Evolutionary conservation across 1,139 yeast genomes (phyloP), one percentile per base, ranked within the genome.

Genomic region (Trichomonascaceae sp.): DNA sequence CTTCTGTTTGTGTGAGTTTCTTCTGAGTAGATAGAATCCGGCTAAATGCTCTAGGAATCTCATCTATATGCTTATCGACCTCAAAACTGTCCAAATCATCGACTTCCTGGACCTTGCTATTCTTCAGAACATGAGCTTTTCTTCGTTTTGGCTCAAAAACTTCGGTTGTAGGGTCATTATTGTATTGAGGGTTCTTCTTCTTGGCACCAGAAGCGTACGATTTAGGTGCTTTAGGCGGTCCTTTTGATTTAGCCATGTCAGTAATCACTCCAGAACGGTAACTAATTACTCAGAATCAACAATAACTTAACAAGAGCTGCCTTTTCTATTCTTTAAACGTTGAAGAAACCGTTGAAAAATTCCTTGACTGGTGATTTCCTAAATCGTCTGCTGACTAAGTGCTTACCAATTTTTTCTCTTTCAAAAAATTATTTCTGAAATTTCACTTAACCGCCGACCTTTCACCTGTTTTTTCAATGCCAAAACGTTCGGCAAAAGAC

Each of bases 1-100:
- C 60, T 70, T 69, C 62, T 38, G 68, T 50, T n/a, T 66, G 62
- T 53, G 58, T 55, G 53, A 68, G 69, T 17, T 60, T 60, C 32
- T 67, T 13, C 5, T 36, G 41, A 13, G 15, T 36, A 9, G 41
- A 36, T 7, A 36, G 41, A 36, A 36, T 15, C 41, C 41, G 41
- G 17, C 41, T 36, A 17, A 36, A 36, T 2, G 15, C 41, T 13
- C 41, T 64, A 17, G 73, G 72, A 15, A 70, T 66, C 49, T 65
- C 70, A 38, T 68, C 72, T 5, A 58, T 63, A 10, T 56, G 57
- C 13, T 61, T 59, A 22, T 55, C 58, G 12, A 54, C 57, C 38
- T 57, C 45, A 43, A 53, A 53, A 15, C 53, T 47, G 48, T 36
- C 41, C 15, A 45, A 15, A 43, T 46, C 50, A 12, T 51, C 53